Percentiles rank a stretch among this genome's conserved stretches.
Evolutionary conservation across 208 protist species (phyloP).

Genomic region (Leishmania gerbilli): DNA sequence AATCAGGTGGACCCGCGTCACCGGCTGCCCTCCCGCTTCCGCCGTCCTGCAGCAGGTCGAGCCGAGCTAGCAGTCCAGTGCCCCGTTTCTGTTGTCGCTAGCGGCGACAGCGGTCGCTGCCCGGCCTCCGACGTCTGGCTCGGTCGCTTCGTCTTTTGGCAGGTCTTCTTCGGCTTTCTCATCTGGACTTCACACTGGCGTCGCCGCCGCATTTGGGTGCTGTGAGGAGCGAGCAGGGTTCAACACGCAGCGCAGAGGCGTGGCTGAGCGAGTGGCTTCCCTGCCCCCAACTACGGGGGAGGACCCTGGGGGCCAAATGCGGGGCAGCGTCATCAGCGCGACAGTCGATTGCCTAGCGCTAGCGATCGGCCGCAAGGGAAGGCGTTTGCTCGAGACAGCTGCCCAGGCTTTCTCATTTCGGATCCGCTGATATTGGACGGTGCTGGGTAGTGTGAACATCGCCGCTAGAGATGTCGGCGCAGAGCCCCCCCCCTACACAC

Average conservation of each 20-base stretch:
- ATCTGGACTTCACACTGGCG: background rate
- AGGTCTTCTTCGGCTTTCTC: background rate
- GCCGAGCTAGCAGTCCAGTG: background rate
- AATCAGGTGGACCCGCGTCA: background rate
- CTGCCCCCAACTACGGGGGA: background rate
- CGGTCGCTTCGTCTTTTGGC: background rate
- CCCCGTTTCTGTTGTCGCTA: background rate
- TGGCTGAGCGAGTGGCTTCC: conserved; percentile 6
- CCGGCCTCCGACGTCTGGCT: background rate
- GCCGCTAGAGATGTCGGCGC: background rate
- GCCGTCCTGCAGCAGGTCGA: background rate
- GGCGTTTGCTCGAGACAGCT: conserved; percentile 9
- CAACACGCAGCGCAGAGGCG: conserved; percentile 3
- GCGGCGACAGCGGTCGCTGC: background rate
- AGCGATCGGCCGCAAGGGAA: background rate
- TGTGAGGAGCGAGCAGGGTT: conserved; percentile 12
- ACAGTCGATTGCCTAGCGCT: background rate
- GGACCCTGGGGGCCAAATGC: background rate
- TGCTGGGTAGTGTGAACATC: background rate
- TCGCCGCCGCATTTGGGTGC: conserved; percentile 13
- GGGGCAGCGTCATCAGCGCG: background rate
- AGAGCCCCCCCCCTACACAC: too few relatives aligned
- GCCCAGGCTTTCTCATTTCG: conserved; percentile 11
- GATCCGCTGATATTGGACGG: conserved; percentile 15
- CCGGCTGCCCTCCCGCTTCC: background rate